A percentile compares a stretch with the other conserved stretches of the same genome.
These are phyloP conservation scores for Hypoxylon lenormandii DNA, from an alignment of 495 filamentous ascomycete species.

Conservation along the genomic window DNA sequence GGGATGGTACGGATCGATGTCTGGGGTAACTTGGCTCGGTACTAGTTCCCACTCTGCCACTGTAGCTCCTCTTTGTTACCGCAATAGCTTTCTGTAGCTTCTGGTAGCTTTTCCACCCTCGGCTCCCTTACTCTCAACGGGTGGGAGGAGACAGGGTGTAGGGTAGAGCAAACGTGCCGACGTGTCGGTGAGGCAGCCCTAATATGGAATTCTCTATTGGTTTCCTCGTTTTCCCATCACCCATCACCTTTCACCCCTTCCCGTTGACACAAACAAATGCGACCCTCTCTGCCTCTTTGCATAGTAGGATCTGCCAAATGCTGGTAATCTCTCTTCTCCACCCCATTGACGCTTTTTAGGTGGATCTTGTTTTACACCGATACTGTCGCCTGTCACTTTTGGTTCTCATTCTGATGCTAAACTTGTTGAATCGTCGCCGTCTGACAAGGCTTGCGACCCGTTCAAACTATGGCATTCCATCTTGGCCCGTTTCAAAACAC, in stretches of 20 bases:
- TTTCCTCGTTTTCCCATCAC: background rate
- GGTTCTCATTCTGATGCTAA: slow-evolving; percentile 17
- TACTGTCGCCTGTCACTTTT: background rate
- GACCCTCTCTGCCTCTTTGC: slow-evolving; percentile 19
- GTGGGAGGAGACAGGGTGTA: slow-evolving; percentile 10
- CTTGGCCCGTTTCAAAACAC: slow-evolving; percentile 35
- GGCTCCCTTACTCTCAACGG: slow-evolving; percentile 26
- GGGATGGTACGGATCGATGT: slow-evolving; percentile 33
- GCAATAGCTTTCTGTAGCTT: too few relatives aligned
- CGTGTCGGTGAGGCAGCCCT: slow-evolving; percentile 33
- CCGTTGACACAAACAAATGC: background rate
- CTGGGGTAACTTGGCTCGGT: slow-evolving; percentile 35
- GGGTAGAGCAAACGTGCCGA: slow-evolving; percentile 15
- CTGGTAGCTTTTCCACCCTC: too few relatives aligned
- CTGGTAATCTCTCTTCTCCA: slow-evolving; percentile 16
- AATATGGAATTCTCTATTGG: slow-evolving; percentile 16
- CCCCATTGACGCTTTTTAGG: too few relatives aligned
- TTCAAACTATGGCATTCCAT: slow-evolving; percentile 6
- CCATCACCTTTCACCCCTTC: background rate
- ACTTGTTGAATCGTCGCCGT: slow-evolving; percentile 15
- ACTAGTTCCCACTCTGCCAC: slow-evolving; percentile 5
- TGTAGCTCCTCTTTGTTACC: slow-evolving; percentile 6
- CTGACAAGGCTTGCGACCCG: slow-evolving; percentile 5
- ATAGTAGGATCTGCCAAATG: slow-evolving; percentile 36
- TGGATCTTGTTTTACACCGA: too few relatives aligned